Evolutionary conservation across 139 green algal genomes (phyloP), one percentile per base, ranked within the genome.

Genomic region (Microglena sp.): DNA sequence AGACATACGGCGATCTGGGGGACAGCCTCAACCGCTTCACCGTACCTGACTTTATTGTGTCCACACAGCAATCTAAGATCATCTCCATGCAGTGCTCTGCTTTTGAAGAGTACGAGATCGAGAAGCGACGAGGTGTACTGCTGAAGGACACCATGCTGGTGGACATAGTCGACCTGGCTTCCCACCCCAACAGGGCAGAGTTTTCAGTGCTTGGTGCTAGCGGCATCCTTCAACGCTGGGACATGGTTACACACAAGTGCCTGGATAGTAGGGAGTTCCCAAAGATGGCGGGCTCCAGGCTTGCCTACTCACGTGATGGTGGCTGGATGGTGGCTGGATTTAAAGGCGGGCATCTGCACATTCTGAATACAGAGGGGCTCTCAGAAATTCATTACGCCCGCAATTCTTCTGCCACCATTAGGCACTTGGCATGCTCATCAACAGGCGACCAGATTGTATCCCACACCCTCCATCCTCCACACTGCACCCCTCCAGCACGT

Each of bases 41-140:
- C 36, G 70, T 74, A 24, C 82, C 82, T 4, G 78, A 85, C 72
- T 85, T 88, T 64, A 72, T 86, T 46, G 79, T 88, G n/a, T 60
- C 66, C 22, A 84, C 76, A 0, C 24, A 34, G 5, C 36, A 69
- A 30, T 70, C 67, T 28, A 71, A 55, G 62, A n/a, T 21, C 29
- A n/a, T 27, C 33, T 22, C 43, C 31, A 2, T 8, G 7, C 66
- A 72, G 67, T 56, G 30, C n/a, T 30, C 66, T 24, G 57, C 54
- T 1, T 82, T 82, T 66, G 70, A 82, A 33, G 75, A 82, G 62
- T 80, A 67, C 62, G 74, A 80, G 21, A 65, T 45, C 7, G 43
- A 40, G 11, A 65, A 55, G 4, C 67, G 73, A 29, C 55, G 50
- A 26, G 71, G 71, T 60, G 33, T 40, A 1, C 5, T 34, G 7